Percentiles rank a stretch among this genome's conserved stretches.
Conservation (phyloP, 1,139 yeast species). For the Saccharomyces hybrid region DNA sequence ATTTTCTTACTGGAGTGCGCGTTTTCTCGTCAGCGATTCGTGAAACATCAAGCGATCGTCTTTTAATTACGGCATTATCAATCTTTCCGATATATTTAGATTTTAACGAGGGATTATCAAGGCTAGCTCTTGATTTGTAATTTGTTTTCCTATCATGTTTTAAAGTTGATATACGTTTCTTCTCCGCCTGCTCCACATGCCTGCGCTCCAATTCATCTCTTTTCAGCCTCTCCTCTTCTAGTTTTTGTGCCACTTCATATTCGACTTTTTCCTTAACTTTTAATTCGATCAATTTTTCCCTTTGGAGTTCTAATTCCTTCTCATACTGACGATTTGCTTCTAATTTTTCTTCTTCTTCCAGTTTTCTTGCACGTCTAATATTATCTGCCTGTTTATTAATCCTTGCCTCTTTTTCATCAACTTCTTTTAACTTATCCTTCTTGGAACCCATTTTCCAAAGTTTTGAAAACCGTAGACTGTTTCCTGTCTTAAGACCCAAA, state of each 20-base stretch:
- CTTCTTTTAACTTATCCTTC: constrained; percentile 13
- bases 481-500: constrained; percentile 5
- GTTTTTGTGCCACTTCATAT: constrained; percentile 15
- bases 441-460: constrained; percentile 8
- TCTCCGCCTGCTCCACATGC: not conserved
- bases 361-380: constrained; percentile 15
- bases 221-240: constrained; percentile 10
- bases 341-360: constrained; percentile 10
- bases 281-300: constrained; percentile 20
- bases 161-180: not conserved
- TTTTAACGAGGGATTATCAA: not conserved
- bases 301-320: constrained; percentile 14
- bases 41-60: not conserved
- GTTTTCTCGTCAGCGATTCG: not conserved
- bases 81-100: not conserved
- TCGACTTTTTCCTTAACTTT: constrained; percentile 24
- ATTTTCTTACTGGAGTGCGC: constrained; percentile 2
- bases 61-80: not conserved
- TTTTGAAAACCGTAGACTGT: constrained; percentile 7
- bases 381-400: constrained; percentile 17
- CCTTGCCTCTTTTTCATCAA: constrained; percentile 7
- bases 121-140: not conserved
- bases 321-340: constrained; percentile 14
- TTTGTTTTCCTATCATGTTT: not conserved
- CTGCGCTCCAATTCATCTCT: constrained; percentile 5